Percentiles rank a stretch among this genome's conserved stretches.
These are phyloP conservation scores for Herpotrichia juniperi DNA, from an alignment of 2,329 filamentous ascomycete genomes.

Conservation along the genomic window DNA sequence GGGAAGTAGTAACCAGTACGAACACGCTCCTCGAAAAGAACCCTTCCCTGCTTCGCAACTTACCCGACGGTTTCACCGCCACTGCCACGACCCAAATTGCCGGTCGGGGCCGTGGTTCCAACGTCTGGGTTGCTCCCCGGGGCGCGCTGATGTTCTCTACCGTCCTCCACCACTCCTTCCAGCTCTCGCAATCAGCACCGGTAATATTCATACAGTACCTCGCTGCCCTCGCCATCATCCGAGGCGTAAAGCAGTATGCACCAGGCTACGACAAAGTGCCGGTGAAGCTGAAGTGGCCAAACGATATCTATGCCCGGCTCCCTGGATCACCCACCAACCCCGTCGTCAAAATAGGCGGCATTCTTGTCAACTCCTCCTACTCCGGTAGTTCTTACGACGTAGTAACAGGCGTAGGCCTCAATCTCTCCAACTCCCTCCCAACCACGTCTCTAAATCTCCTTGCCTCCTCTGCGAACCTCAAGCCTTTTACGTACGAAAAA, in stretches of 20 bases:
- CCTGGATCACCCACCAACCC: slow-evolving; percentile 57
- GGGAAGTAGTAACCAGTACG: slow-evolving; percentile 90
- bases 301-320: slow-evolving; percentile 71
- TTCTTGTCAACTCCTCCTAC: slow-evolving; percentile 89
- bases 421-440: slow-evolving; percentile 80
- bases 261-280: slow-evolving; percentile 75
- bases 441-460: slow-evolving; percentile 86
- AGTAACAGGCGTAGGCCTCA: slow-evolving; percentile 82
- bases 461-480: slow-evolving; percentile 52
- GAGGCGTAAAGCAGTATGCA: slow-evolving; percentile 82
- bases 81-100: slow-evolving; percentile 88
- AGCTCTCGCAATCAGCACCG: slow-evolving; percentile 73
- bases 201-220: slow-evolving; percentile 96
- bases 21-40: slow-evolving; percentile 97
- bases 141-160: slow-evolving; percentile 88
- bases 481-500: slow-evolving; percentile 74
- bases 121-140: slow-evolving; percentile 92
- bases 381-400: slow-evolving; percentile 78
- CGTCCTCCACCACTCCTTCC: slow-evolving; percentile 80
- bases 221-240: slow-evolving; percentile 82
- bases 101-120: slow-evolving; percentile 84
- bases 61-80: slow-evolving; percentile 86
- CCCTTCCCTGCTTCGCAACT: slow-evolving; percentile 71
- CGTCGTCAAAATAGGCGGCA: slow-evolving; percentile 91
- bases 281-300: slow-evolving; percentile 95